phyloP scores from a whole-genome alignment of 192 early-diverging fungal species.

The Bifiguratus adelaidae region DNA sequence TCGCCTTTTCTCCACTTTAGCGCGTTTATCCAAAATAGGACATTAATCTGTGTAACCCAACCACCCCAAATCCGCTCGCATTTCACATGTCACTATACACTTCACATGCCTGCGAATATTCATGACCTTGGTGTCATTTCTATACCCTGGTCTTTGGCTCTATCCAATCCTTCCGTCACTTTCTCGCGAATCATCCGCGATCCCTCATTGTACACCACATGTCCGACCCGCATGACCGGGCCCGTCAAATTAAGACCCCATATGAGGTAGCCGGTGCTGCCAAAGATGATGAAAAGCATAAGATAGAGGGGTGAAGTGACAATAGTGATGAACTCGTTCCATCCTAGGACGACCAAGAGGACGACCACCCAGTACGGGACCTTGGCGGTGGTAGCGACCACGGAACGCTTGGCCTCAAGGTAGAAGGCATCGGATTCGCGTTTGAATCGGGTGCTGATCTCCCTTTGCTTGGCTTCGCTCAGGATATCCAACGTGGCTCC shows the following conservation, averaged over 20 bases:
- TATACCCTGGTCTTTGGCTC: conserved; percentile 10
- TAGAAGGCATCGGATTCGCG: conserved; percentile 86
- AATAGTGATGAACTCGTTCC: conserved; percentile 90
- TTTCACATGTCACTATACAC: too few relatives aligned
- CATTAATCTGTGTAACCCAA: too few relatives aligned
- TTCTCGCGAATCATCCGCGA: conserved; percentile 18
- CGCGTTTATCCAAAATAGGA: too few relatives aligned
- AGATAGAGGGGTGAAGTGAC: conserved; percentile 81
- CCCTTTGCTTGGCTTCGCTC: conserved; percentile 46
- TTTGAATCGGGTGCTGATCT: conserved; percentile 73
- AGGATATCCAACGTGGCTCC: conserved; percentile 49
- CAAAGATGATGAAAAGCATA: conserved; percentile 45
- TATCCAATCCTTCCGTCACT: conserved; percentile 15
- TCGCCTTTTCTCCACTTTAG: too few relatives aligned
- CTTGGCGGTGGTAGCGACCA: conserved; percentile 77
- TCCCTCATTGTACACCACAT: conserved; percentile 27
- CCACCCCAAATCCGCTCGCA: too few relatives aligned
- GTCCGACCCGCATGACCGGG: conserved; percentile 35
- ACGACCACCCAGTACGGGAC: conserved; percentile 82
- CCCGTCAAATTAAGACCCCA: conserved; percentile 59
- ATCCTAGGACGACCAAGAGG: conserved; percentile 74
- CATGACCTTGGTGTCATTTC: too few relatives aligned
- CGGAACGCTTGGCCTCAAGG: conserved; percentile 92
- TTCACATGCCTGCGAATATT: too few relatives aligned
- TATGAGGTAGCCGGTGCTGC: conserved; percentile 44